phyloP scores from a whole-genome alignment of 2,329 filamentous ascomycete species.

The Aureobasidium zeae region DNA sequence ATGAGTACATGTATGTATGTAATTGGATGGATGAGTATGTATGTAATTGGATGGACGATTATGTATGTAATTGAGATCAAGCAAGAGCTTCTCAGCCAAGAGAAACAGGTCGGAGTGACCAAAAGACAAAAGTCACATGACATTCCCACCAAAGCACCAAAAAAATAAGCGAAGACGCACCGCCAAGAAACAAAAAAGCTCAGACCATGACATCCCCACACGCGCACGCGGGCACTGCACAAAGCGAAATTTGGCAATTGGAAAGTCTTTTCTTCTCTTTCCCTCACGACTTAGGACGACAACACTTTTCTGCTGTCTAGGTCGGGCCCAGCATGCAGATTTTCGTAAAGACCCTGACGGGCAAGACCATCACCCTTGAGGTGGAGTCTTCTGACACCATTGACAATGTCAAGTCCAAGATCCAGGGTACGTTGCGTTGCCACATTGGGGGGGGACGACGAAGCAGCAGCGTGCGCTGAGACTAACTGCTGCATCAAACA shows the following conservation, averaged over 20 bases:
- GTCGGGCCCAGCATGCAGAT: slow-evolving; percentile 32
- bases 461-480: slow-evolving; percentile 16
- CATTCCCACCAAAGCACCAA: neutral
- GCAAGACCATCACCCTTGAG: slow-evolving; percentile 99
- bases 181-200: neutral
- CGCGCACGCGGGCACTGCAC: too few relatives aligned
- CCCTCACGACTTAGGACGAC: slow-evolving; percentile 19
- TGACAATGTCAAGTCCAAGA: slow-evolving; percentile 99
- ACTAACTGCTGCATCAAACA: slow-evolving; percentile 42
- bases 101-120: too few relatives aligned
- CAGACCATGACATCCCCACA: neutral
- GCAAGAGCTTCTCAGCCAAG: too few relatives aligned
- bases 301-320: slow-evolving; percentile 15
- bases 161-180: neutral
- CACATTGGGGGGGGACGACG: too few relatives aligned
- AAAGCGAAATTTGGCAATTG: too few relatives aligned
- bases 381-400: slow-evolving; percentile 99
- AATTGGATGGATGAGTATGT: too few relatives aligned
- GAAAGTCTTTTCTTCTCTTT: slow-evolving; percentile 7
- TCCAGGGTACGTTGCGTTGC: slow-evolving; percentile 47
- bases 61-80: too few relatives aligned
- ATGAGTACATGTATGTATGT: too few relatives aligned
- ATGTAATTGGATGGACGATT: too few relatives aligned
- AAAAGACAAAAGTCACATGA: too few relatives aligned
- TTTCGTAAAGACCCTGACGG: slow-evolving; percentile 95